Evolutionary conservation across 2,329 filamentous ascomycete genomes (phyloP).

Genomic region (Celoporthe dispersa): DNA sequence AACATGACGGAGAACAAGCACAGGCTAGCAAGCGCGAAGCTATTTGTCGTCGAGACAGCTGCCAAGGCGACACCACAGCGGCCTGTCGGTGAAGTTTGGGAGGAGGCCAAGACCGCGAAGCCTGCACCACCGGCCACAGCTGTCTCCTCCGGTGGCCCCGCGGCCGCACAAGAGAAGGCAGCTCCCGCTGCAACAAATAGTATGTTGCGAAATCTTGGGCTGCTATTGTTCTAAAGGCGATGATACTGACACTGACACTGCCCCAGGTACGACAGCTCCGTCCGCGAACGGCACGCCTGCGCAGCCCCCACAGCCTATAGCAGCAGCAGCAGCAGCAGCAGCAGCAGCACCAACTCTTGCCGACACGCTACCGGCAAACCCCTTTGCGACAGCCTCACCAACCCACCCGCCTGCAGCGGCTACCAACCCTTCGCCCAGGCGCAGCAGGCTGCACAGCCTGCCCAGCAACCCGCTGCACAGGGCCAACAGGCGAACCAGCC

Average conservation of each 20-base stretch:
- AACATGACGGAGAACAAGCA: conserved; percentile 78
- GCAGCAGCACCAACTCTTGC: not conserved
- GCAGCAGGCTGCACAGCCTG: conserved; percentile 27
- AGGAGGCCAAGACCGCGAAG: conserved; percentile 72
- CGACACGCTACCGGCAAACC: conserved; percentile 24
- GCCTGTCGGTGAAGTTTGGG: conserved; percentile 86
- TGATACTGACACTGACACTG: conserved; percentile 11
- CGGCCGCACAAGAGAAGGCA: conserved; percentile 23
- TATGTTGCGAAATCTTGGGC: conserved; percentile 6
- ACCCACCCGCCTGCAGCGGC: conserved; percentile 2
- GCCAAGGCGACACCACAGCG: conserved; percentile 83
- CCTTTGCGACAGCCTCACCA: conserved; percentile 25
- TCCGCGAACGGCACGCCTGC: conserved; percentile 24
- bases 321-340: conserved; percentile 27
- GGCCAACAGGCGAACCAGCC: conserved; percentile 28
- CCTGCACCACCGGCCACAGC: conserved; percentile 38
- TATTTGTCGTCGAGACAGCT: conserved; percentile 79
- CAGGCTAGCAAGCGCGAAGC: conserved; percentile 68
- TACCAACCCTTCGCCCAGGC: conserved; percentile 21
- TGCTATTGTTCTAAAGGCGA: not conserved
- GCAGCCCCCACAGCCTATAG: conserved; percentile 21
- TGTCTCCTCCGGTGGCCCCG: conserved; percentile 31
- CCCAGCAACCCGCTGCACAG: conserved; percentile 27
- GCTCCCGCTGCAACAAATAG: conserved; percentile 20
- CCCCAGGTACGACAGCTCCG: conserved; percentile 11